A percentile compares a stretch with the other conserved stretches of the same genome.
Conservation (phyloP, 257 asterid genomes). For the Echium plantagineum region DNA sequence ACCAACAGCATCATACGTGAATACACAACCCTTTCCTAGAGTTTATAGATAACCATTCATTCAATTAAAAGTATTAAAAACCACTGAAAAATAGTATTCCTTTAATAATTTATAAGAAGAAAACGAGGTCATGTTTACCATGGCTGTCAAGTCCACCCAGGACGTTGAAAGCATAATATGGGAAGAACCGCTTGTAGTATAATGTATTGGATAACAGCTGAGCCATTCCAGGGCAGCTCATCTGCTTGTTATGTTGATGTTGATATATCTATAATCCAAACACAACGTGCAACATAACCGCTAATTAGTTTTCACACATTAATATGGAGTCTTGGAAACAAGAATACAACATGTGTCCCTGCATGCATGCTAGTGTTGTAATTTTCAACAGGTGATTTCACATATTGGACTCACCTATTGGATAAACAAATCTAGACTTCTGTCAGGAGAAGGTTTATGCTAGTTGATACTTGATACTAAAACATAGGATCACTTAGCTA, state of each 20-base stretch:
- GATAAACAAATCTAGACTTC: too few relatives aligned
- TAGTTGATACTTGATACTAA: too few relatives aligned
- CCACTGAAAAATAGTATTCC: neutral
- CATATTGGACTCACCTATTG: too few relatives aligned
- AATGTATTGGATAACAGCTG: constrained; percentile 74
- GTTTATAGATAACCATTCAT: constrained; percentile 3
- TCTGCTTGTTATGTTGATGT: constrained; percentile 84
- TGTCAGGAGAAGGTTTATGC: too few relatives aligned
- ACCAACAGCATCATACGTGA: constrained; percentile 89
- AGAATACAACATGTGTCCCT: too few relatives aligned
- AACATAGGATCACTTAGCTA: too few relatives aligned
- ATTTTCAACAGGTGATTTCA: too few relatives aligned
- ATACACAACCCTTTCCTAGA: constrained; percentile 83
- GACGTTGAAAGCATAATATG: constrained; percentile 67
- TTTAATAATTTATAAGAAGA: neutral
- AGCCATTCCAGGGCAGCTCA: constrained; percentile 95
- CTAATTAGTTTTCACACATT: too few relatives aligned
- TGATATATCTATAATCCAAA: constrained; percentile 43
- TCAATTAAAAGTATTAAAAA: constrained; percentile 7
- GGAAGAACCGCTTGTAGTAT: constrained; percentile 78
- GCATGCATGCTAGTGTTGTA: too few relatives aligned
- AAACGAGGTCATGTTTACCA: constrained; percentile 24
- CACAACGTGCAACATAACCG: too few relatives aligned
- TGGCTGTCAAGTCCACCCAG: constrained; percentile 79
- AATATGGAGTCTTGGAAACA: too few relatives aligned